Conservation (phyloP, 192 early-diverging fungal genomes). For the Podila epigama region DNA sequence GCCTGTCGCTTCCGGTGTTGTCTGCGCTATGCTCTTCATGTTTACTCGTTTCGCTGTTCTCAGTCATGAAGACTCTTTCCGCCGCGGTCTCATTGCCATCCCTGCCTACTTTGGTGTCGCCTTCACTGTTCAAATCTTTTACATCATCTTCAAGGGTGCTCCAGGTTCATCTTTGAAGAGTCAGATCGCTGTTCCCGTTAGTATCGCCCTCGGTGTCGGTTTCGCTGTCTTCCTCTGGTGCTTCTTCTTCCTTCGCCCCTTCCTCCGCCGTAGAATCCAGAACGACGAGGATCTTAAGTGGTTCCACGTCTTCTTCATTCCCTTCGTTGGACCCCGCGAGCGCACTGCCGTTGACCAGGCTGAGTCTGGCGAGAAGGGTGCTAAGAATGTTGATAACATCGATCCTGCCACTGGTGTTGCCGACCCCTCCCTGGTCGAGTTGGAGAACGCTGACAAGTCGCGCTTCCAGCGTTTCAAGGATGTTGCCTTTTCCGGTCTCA, state of each 20-base stretch:
- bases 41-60: conserved; percentile 73
- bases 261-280: conserved; percentile 66
- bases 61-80: conserved; percentile 63
- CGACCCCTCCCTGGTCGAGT: conserved; percentile 6
- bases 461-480: background rate
- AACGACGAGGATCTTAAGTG: conserved; percentile 71
- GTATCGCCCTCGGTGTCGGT: conserved; percentile 68
- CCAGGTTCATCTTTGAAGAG: conserved; percentile 47
- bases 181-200: conserved; percentile 58
- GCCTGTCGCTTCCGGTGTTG: conserved; percentile 69
- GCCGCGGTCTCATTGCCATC: conserved; percentile 70
- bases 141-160: conserved; percentile 78
- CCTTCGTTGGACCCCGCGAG: conserved; percentile 51
- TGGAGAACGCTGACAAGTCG: background rate
- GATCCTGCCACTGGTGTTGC: conserved; percentile 1
- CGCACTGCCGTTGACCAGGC: background rate
- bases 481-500: conserved; percentile 3
- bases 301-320: conserved; percentile 74
- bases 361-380: background rate
- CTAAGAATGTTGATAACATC: background rate
- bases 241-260: conserved; percentile 71
- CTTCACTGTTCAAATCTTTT: conserved; percentile 67
- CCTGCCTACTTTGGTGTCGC: conserved; percentile 79
- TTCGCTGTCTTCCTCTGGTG: conserved; percentile 57
- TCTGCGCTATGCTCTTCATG: conserved; percentile 69